phyloP scores from a whole-genome alignment of 2,329 filamentous ascomycete species.

The Malbranchea zuffiana region DNA sequence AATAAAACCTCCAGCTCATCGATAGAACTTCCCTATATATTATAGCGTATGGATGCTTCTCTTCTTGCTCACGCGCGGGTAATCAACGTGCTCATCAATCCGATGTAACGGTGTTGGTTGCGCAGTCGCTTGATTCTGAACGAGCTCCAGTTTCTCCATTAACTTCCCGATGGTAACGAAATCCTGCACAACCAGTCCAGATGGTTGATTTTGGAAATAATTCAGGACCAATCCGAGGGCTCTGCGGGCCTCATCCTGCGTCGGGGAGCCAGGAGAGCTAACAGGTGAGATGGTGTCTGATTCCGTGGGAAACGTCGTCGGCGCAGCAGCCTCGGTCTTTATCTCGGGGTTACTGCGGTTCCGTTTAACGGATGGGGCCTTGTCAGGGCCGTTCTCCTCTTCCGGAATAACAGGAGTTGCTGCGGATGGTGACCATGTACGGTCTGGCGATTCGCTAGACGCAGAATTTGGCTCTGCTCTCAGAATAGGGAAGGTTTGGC shows the following conservation, averaged over 20 bases:
- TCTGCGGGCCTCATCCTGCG: constrained; percentile 72
- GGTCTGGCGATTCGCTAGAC: constrained; percentile 43
- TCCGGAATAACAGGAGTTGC: constrained; percentile 43
- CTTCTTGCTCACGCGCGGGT: constrained; percentile 35
- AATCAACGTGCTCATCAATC: constrained; percentile 35
- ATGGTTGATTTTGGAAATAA: constrained; percentile 64
- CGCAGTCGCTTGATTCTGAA: constrained; percentile 36
- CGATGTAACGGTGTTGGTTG: constrained; percentile 26
- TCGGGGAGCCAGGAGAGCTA: constrained; percentile 55
- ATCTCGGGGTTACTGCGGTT: constrained; percentile 38
- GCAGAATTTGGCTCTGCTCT: constrained; percentile 41
- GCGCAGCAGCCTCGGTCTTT: constrained; percentile 24
- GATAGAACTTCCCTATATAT: neutral
- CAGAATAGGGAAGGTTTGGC: constrained; percentile 72
- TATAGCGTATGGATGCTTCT: constrained; percentile 36
- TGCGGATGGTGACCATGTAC: constrained; percentile 30
- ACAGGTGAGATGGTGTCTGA: constrained; percentile 36
- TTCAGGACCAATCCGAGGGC: constrained; percentile 71
- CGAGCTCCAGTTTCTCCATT: constrained; percentile 72
- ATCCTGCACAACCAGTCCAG: constrained; percentile 65
- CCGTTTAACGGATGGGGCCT: constrained; percentile 30
- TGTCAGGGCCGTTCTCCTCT: constrained; percentile 23
- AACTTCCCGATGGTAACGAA: constrained; percentile 67
- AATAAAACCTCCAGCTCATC: neutral
- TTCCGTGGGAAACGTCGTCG: constrained; percentile 30